Evolutionary conservation across 768 basidiomycete species (phyloP), one percentile per base, ranked within the genome.

Genomic region (Megacollybia marginata): DNA sequence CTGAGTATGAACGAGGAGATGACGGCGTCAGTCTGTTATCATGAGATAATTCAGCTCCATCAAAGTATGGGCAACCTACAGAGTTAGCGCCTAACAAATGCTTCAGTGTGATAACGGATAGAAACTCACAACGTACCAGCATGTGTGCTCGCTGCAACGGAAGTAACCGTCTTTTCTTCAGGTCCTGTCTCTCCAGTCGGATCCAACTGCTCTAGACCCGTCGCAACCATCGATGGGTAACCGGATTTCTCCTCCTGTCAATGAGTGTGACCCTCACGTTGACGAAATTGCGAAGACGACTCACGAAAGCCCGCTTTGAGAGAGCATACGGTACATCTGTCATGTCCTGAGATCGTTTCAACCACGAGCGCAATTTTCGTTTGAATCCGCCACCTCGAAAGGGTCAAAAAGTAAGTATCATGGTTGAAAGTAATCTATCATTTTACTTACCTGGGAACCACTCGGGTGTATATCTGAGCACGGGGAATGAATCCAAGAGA

Each of bases 1-100:
- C 59, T 60, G 5, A 65, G 62, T 20, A 65, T 31, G 48, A 67
- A 65, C 1, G 57, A 50, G 2, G 55, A 46, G 1, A 67, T 43
- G 19, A 58, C 48, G 12, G 68, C 62, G 3, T 63, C 43, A 44
- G 43, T 44, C 43, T 44, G 20, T 11, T 13, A 11, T 23, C 10
- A 11, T 20, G 19, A 10, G 19, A 44, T 11, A 11, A 20, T 19
- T 19, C 11, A 44, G 43, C 20, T 44, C 11, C 10, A 13, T 10
- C 11, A 44, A 23, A 11, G 20, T 44, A 11, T 44, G 10, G 43
- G 10, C 10, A 10, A 20, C 43, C 10, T 44, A 44, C 43, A 12
- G 43, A 11, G 20, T 44, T 19, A 23, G 43, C 43, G 10, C 43
- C 43, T 11, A 13, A 44, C 10, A 10, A 23, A 11, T 11, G 11